Conservation (phyloP, 371 early-diverging fungal species). For the Rhizopus delemar region DNA sequence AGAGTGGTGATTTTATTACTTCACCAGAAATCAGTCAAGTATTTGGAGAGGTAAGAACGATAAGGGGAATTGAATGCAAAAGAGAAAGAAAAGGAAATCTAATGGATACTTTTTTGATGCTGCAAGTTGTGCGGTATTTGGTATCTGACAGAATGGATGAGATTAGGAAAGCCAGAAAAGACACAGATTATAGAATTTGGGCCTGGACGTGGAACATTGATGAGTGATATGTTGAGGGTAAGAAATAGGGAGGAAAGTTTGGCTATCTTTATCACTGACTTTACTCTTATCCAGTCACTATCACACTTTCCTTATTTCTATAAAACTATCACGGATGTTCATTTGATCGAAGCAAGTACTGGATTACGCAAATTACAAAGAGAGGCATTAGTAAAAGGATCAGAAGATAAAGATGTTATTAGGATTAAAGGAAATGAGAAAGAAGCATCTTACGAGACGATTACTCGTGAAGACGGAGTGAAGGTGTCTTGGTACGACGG, state of each 20-base stretch:
- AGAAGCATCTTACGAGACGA: conserved; percentile 31
- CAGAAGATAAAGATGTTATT: conserved; percentile 43
- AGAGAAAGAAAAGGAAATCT: not conserved
- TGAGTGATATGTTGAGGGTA: conserved; percentile 90
- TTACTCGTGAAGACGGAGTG: conserved; percentile 54
- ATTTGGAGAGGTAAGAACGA: conserved; percentile 85
- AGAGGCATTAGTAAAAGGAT: conserved; percentile 46
- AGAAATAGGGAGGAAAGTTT: not conserved
- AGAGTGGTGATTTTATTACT: conserved; percentile 92
- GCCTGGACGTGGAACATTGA: conserved; percentile 93
- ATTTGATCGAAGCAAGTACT: conserved; percentile 85
- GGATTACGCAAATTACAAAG: conserved; percentile 73
- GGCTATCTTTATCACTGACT: not conserved
- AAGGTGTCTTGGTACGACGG: conserved; percentile 73
- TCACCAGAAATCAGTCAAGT: conserved; percentile 96
- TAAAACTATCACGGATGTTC: conserved; percentile 63
- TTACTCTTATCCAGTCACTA: conserved; percentile 45
- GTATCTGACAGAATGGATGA: conserved; percentile 77
- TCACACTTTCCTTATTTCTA: conserved; percentile 69
- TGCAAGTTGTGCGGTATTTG: conserved; percentile 73
- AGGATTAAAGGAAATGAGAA: conserved; percentile 31
- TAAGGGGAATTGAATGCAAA: not conserved
- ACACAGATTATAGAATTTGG: conserved; percentile 88
- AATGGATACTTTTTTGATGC: conserved; percentile 1
- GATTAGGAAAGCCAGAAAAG: conserved; percentile 57